These are phyloP conservation scores for Ustilago cynodontis DNA, from an alignment of 1,284 basidiomycete species.

Conservation along the genomic window DNA sequence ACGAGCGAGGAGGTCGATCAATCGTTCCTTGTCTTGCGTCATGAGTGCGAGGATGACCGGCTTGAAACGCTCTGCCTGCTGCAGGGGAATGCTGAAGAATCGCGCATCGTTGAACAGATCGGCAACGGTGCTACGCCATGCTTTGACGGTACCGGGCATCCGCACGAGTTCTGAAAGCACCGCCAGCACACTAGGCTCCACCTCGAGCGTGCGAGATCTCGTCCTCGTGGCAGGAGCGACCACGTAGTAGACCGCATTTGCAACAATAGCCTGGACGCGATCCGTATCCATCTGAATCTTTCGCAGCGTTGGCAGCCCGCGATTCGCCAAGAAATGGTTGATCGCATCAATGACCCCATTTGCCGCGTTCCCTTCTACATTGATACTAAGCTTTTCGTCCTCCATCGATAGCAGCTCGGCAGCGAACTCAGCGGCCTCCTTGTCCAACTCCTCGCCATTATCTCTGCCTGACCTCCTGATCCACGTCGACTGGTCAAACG, in stretches of 20 bases:
- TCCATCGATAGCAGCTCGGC: conserved; percentile 15
- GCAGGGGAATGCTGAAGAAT: conserved; percentile 82
- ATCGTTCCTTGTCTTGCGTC: conserved; percentile 86
- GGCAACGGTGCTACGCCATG: conserved; percentile 83
- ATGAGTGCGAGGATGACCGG: conserved; percentile 83
- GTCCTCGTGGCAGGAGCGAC: conserved; percentile 83
- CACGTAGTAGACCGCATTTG: conserved; percentile 87
- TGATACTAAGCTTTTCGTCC: conserved; percentile 15
- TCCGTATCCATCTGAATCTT: conserved; percentile 87
- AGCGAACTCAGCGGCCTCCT: conserved; percentile 40
- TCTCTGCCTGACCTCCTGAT: conserved; percentile 79
- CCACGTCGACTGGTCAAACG: conserved; percentile 83
- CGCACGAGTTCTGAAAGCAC: conserved; percentile 80
- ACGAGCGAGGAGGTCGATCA: conserved; percentile 79
- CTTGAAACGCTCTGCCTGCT: conserved; percentile 78
- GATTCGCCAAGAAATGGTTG: conserved; percentile 79
- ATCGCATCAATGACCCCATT: conserved; percentile 72
- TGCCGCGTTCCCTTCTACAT: neutral
- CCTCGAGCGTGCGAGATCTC: conserved; percentile 65
- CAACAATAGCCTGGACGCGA: conserved; percentile 81
- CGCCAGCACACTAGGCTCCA: conserved; percentile 74
- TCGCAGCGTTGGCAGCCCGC: conserved; percentile 81
- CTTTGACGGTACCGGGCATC: conserved; percentile 82
- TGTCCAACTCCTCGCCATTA: conserved; percentile 60
- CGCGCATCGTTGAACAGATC: conserved; percentile 88